Percentiles rank a stretch among this genome's conserved stretches.
Evolutionary conservation across 2,329 filamentous ascomycete species (phyloP).

Genomic region (Endothia cerciana): DNA sequence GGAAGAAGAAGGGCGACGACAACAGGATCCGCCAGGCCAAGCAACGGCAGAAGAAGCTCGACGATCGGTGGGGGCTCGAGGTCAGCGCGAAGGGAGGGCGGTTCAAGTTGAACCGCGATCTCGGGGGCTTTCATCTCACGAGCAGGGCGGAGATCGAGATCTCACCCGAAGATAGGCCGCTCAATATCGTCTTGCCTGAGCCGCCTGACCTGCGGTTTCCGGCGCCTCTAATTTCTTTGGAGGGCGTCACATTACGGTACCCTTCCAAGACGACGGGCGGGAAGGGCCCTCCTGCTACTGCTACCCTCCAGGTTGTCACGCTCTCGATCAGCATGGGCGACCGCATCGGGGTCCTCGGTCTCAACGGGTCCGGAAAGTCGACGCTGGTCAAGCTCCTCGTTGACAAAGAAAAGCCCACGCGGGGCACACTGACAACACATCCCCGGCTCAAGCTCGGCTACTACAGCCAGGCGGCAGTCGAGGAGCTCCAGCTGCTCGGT

Average conservation of each 20-base stretch:
- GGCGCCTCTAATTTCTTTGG: conserved; percentile 72
- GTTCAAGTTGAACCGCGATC: conserved; percentile 78
- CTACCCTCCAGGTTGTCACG: conserved; percentile 64
- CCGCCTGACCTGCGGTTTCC: conserved; percentile 75
- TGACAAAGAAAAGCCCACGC: conserved; percentile 59
- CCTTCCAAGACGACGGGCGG: conserved; percentile 31
- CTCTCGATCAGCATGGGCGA: conserved; percentile 75
- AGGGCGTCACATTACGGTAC: conserved; percentile 71
- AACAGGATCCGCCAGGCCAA: conserved; percentile 88
- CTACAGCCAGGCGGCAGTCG: conserved; percentile 80
- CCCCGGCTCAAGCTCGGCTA: conserved; percentile 72
- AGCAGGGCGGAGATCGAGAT: conserved; percentile 72
- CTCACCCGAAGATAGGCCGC: conserved; percentile 62
- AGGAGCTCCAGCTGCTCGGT: conserved; percentile 64
- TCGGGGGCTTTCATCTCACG: conserved; percentile 63
- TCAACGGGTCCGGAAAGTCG: conserved; percentile 83
- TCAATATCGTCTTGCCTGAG: conserved; percentile 62
- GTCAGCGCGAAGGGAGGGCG: conserved; percentile 71
- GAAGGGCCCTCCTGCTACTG: conserved; percentile 40
- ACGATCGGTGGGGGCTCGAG: conserved; percentile 78
- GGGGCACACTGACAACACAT: conserved; percentile 67
- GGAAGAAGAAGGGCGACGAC: conserved; percentile 77
- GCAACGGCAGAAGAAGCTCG: conserved; percentile 80
- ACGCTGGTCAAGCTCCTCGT: conserved; percentile 75
- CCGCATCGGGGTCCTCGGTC: conserved; percentile 73